Conservation (phyloP, 2,329 filamentous ascomycete species). For the Amphichorda felina region DNA sequence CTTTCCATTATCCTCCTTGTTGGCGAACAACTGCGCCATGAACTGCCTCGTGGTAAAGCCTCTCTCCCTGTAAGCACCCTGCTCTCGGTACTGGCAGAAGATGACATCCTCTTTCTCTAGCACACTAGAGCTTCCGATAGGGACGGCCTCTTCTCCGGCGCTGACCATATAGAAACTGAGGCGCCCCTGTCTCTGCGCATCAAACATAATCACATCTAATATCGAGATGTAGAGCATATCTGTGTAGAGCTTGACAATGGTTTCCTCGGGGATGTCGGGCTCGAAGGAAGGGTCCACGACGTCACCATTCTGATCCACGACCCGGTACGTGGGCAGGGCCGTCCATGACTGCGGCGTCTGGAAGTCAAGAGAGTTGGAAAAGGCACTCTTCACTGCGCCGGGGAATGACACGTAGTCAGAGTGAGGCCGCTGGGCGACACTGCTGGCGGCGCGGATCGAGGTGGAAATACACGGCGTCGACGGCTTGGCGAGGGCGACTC, state of each 20-base stretch:
- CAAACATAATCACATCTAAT: constrained; percentile 97
- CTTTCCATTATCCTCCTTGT: constrained; percentile 63
- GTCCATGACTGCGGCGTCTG: constrained; percentile 58
- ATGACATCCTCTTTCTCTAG: constrained; percentile 77
- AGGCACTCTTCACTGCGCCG: constrained; percentile 89
- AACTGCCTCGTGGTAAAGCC: constrained; percentile 82
- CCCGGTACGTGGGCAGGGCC: constrained; percentile 81
- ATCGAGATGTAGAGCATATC: constrained; percentile 62
- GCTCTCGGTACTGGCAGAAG: constrained; percentile 90
- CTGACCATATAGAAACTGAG: constrained; percentile 97
- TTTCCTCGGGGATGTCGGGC: constrained; percentile 55
- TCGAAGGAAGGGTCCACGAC: constrained; percentile 64
- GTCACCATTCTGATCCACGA: constrained; percentile 78
- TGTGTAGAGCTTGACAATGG: constrained; percentile 47
- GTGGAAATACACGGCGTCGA: constrained; percentile 5
- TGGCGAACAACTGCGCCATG: constrained; percentile 92
- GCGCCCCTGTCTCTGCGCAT: constrained; percentile 89
- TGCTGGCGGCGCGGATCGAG: constrained; percentile 26
- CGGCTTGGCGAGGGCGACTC: constrained; percentile 11
- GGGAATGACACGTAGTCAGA: constrained; percentile 62
- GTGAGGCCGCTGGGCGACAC: constrained; percentile 43
- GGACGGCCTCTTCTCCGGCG: constrained; percentile 87
- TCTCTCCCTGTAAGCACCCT: constrained; percentile 80
- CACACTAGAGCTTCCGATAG: constrained; percentile 77
- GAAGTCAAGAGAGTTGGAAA: constrained; percentile 71